Evolutionary conservation across 768 basidiomycete genomes (phyloP), one percentile per base, ranked within the genome.

Genomic region (Auriscalpium microsporum): DNA sequence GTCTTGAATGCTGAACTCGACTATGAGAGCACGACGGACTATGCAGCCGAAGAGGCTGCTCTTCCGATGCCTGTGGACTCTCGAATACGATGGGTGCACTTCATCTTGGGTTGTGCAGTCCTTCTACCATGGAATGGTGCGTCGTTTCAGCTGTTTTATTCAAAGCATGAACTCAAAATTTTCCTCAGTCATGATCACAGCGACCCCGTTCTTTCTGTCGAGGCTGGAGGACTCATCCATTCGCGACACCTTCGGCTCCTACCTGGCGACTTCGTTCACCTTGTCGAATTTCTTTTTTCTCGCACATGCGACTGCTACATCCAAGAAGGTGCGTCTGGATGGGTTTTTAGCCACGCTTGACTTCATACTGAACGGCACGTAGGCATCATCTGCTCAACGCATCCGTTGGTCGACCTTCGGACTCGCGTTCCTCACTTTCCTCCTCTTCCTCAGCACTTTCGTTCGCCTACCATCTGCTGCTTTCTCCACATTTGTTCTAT

Each of bases 111-210:
- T 3, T 85, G 85, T 55, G 86, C 89, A 17, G 79, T 86, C 4
- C 75, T 96, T 8, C 70, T 96, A 16, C 85, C 90, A 33, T 96
- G 93, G 93, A 95, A 94, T 65, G 91, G 93, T 92, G 67, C 65
- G 78, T 45, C 21, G 6, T 10, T 16, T 63, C 28, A 28, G 28
- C 28, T 28, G 28, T 28, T 7, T 28, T 28, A 28, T 28, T 28
- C 28, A 28, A 28, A 28, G 1, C 28, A 28, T 28, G 28, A 28
- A 28, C 28, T 28, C 28, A 28, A 28, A 55, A 8, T 33, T 38
- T 44, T 3, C n/a, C n/a, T 19, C 55, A 95, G 93, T 84, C 1
- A 73, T 94, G 64, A 93, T 96, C 23, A 95, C 90, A 35, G 90
- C 87, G 0, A 84, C 84, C 48, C 84, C 92, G 0, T 91, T 86